Evolutionary conservation across 2,329 filamentous ascomycete species (phyloP).

Genomic region (Fusarium sp.): DNA sequence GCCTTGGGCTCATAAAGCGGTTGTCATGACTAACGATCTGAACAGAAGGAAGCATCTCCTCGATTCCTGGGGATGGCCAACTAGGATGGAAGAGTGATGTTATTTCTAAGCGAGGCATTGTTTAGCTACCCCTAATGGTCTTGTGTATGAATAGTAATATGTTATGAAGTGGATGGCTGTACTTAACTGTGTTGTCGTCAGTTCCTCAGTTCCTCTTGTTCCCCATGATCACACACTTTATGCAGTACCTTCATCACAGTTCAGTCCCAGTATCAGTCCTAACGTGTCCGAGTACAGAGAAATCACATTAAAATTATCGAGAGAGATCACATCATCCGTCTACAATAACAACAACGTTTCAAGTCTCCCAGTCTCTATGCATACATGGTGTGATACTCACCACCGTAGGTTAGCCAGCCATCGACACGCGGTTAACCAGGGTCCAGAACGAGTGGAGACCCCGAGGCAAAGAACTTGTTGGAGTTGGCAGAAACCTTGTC

Average conservation of each 20-base stretch:
- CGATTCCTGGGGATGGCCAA: constrained; percentile 22
- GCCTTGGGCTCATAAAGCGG: accelerated
- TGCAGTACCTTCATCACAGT: not conserved
- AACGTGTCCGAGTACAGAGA: not conserved
- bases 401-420: not conserved
- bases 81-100: not conserved
- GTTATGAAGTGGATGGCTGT: not conserved
- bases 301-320: not conserved
- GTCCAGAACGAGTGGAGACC: not conserved
- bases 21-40: not conserved
- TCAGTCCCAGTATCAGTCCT: not conserved
- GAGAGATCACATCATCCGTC: not conserved
- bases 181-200: not conserved
- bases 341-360: not conserved
- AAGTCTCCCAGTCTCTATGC: not conserved
- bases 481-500: not conserved
- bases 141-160: not conserved
- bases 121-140: accelerated
- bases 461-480: not conserved
- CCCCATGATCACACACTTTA: no score
- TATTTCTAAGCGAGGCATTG: not conserved
- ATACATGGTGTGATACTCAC: not conserved
- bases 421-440: not conserved
- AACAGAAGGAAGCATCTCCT: constrained; percentile 23
- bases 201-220: not conserved